Base-by-base conservation (phyloP, 441 rosid genomes). In the Cnidoscolus chayamansa region DNA sequence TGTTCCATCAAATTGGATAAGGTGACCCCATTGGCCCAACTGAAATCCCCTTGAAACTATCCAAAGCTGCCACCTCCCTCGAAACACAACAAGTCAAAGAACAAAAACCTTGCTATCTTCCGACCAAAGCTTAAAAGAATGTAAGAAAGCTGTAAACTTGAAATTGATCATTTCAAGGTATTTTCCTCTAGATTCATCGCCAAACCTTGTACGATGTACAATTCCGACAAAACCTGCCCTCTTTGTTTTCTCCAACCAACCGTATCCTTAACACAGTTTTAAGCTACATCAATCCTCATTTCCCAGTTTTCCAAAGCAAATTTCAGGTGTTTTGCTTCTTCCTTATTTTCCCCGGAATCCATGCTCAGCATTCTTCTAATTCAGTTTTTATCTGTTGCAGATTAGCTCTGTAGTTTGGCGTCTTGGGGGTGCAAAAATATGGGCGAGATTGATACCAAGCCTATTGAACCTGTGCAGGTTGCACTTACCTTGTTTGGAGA, bases 401-500 rank as follows among this genome's bases (percentile, higher is more conserved):
- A 10, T 45, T 47, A 10, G 13, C 43, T 64, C 35, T 64, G 10
- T 4, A 17, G 5, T 25, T 17, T 8, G 54, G 10, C 1, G 12
- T 7, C n/a, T 71, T 63, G 19, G 35, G 56, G 57, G 62, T 25
- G 31, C 11, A 58, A 47, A 31, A 56, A 56, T 0, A 85, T 80
- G 89, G 88, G 82, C 50, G 93, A 88, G 83, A 82, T 83, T 35
- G 88, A 85, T 70, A 83, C 87, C 58, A 88, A 80, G 53, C 80
- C 87, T 4, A 83, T 86, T 19, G 86, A 88, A 51, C 72, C 87
- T 0, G 90, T 86, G 56, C 90, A 88, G 78, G 85, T 81, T 1
- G 89, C 87, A 3, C 55, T 85, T 1, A 75, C 87, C 47, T 63
- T 84, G 59, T 85, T 86, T 0, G 90, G 80, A 0, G 76, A 84